Evolutionary conservation across 345 rosid species (phyloP).

Genomic region (Salix udensis): DNA sequence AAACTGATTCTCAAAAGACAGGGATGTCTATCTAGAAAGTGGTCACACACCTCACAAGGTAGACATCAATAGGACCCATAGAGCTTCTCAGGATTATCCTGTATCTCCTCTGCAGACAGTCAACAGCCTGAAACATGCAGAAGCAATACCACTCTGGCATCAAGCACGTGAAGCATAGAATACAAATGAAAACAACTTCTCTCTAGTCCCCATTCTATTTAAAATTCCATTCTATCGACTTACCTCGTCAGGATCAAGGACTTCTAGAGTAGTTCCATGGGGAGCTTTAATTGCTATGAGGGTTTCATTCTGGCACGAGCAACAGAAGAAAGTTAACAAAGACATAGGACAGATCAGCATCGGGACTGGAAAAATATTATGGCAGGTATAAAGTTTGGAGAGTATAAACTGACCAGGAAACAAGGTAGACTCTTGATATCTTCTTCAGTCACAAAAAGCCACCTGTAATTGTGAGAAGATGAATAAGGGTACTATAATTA

Average conservation of each 20-base stretch:
- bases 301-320: conserved; percentile 71
- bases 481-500: conserved; percentile 3
- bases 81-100: conserved; percentile 91
- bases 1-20: not conserved
- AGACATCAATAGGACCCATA: conserved; percentile 96
- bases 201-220: not conserved
- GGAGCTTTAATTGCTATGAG: conserved; percentile 97
- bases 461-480: conserved; percentile 46
- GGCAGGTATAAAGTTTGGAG: not conserved
- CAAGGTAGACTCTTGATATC: conserved; percentile 78
- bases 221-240: conserved; percentile 22
- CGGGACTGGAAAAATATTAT: not conserved
- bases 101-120: conserved; percentile 77
- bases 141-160: conserved; percentile 27
- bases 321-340: conserved; percentile 15
- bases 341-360: conserved; percentile 14
- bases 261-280: conserved; percentile 95
- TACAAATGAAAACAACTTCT: not conserved
- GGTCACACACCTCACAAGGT: conserved; percentile 73
- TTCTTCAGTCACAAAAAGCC: conserved; percentile 90
- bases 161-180: conserved; percentile 15
- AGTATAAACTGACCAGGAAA: conserved; percentile 50
- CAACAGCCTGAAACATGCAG: conserved; percentile 54
- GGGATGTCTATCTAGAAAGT: not conserved
- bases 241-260: conserved; percentile 94